phyloP scores from a whole-genome alignment of 2,329 filamentous ascomycete species.

The Phaeosphaeriaceae sp. region DNA sequence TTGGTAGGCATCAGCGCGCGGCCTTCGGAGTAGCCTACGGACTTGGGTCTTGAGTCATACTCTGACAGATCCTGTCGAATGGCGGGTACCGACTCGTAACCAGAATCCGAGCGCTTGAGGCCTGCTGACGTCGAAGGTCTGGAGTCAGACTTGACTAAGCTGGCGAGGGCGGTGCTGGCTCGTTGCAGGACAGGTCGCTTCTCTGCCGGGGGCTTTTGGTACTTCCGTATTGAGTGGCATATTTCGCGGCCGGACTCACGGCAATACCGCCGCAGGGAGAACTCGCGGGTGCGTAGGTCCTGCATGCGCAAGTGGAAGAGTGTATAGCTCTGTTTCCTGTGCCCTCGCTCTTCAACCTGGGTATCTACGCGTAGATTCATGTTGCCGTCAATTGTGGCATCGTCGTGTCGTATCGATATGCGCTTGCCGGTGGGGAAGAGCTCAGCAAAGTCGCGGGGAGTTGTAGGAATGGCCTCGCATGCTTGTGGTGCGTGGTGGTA shows the following conservation, averaged over 20 bases:
- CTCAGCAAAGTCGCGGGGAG: constrained; percentile 79
- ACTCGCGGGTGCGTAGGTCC: constrained; percentile 83
- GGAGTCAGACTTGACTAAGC: constrained; percentile 62
- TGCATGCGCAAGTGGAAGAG: constrained; percentile 97
- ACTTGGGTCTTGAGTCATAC: constrained; percentile 36
- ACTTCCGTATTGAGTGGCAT: constrained; percentile 80
- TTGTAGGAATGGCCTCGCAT: constrained; percentile 74
- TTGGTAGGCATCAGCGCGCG: constrained; percentile 66
- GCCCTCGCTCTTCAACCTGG: constrained; percentile 64
- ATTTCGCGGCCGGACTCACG: constrained; percentile 92
- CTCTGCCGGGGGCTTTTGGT: constrained; percentile 61
- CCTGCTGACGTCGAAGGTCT: constrained; percentile 51
- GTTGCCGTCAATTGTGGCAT: constrained; percentile 88
- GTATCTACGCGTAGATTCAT: constrained; percentile 95
- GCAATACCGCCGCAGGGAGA: constrained; percentile 89
- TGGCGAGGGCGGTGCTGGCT: constrained; percentile 66
- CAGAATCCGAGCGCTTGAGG: constrained; percentile 64
- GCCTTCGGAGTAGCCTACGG: constrained; percentile 47
- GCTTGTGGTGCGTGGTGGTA: constrained; percentile 69
- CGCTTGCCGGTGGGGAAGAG: constrained; percentile 86
- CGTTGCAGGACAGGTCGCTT: constrained; percentile 61
- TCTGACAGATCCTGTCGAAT: constrained; percentile 23
- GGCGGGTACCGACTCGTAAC: constrained; percentile 58
- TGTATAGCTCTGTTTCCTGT: constrained; percentile 68
- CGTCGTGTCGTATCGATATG: constrained; percentile 85